phyloP scores from a whole-genome alignment of 1,284 basidiomycete genomes.

The Psilocybe mexicana region DNA sequence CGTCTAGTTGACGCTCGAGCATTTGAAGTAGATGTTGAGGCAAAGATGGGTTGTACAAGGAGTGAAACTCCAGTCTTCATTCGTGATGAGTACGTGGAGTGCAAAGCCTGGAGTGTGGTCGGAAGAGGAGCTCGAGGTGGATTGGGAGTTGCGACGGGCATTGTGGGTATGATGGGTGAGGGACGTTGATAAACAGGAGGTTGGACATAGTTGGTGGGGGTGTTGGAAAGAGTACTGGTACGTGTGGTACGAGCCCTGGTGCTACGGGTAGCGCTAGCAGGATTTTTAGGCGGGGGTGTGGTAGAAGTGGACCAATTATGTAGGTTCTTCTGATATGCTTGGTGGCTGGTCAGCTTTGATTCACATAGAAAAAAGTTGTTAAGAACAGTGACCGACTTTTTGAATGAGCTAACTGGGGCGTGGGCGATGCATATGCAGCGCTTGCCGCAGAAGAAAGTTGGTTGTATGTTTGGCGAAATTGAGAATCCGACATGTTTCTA shows the following conservation, averaged over 20 bases:
- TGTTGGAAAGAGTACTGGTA: conserved; percentile 37
- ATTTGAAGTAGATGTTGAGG: conserved; percentile 42
- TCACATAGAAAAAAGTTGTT: conserved; percentile 13
- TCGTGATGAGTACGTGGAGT: conserved; percentile 88
- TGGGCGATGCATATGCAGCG: conserved; percentile 44
- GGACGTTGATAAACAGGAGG: conserved; percentile 36
- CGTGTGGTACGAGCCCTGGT: conserved; percentile 36
- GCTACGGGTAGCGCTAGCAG: conserved; percentile 29
- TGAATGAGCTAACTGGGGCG: conserved; percentile 40
- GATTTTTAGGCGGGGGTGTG: conserved; percentile 47
- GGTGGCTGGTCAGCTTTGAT: neutral
- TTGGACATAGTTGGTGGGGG: conserved; percentile 28
- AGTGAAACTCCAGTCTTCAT: conserved; percentile 90
- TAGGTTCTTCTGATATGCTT: conserved; percentile 65
- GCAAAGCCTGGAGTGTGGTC: conserved; percentile 69
- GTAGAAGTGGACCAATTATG: conserved; percentile 58
- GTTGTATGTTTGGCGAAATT: conserved; percentile 57
- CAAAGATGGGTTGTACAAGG: conserved; percentile 87
- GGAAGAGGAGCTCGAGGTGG: conserved; percentile 56
- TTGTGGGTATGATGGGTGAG: conserved; percentile 27
- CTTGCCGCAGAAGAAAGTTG: conserved; percentile 50
- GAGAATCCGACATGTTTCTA: conserved; percentile 51
- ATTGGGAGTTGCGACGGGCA: conserved; percentile 36
- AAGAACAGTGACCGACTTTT: conserved; percentile 35
- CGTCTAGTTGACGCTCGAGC: conserved; percentile 54